Percentiles rank a stretch among this genome's conserved stretches.
Conservation (phyloP, 306 rosid species). For the Glycine soja region DNA sequence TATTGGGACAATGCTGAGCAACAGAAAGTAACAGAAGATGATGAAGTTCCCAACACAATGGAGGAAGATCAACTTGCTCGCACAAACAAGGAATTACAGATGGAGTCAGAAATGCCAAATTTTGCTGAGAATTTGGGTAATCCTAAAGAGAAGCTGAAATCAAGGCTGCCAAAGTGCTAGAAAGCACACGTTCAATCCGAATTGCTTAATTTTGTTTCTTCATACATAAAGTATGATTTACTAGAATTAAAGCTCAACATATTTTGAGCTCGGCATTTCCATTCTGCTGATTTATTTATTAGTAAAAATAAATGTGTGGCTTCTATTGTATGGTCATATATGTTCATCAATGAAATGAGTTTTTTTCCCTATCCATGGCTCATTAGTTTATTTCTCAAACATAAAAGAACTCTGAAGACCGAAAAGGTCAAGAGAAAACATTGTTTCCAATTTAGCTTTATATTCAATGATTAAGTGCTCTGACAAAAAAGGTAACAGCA, state of each 20-base stretch:
- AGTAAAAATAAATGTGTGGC: neutral
- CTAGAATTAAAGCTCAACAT: neutral
- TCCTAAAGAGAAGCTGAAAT: neutral
- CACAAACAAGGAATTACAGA: neutral
- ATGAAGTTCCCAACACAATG: neutral
- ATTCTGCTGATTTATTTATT: slow-evolving; percentile 2
- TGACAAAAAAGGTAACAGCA: neutral
- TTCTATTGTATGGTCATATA: neutral
- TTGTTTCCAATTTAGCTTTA: neutral
- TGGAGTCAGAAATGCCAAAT: slow-evolving; percentile 27
- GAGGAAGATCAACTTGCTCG: slow-evolving; percentile 52
- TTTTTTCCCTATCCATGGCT: neutral
- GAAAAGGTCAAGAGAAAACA: neutral
- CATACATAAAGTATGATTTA: no score
- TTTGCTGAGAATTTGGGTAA: no score
- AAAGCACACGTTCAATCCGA: neutral
- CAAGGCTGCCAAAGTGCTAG: neutral
- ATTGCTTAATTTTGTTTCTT: no score
- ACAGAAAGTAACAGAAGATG: slow-evolving; percentile 29
- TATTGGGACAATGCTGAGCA: slow-evolving; percentile 69
- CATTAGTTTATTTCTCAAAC: neutral
- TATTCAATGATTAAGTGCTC: neutral
- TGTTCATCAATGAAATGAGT: slow-evolving; percentile 19
- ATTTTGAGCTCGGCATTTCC: slow-evolving; percentile 9
- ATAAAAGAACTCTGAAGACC: neutral